phyloP scores from a whole-genome alignment of 192 early-diverging fungal species.

The Rhizophagus clarus region DNA sequence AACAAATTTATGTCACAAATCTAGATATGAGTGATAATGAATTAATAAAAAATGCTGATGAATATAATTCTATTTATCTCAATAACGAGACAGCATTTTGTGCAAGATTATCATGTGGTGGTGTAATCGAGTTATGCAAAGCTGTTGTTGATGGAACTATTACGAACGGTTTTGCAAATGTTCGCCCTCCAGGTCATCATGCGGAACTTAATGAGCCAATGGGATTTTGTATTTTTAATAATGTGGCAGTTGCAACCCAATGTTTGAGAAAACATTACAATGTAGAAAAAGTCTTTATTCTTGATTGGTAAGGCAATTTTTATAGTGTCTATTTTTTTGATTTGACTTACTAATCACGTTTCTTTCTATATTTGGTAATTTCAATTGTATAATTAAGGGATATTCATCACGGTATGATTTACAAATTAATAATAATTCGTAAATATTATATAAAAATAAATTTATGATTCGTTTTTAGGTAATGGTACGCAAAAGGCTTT shows the following conservation, averaged over 20 bases:
- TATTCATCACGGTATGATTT: constrained; percentile 81
- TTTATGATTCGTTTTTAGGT: constrained; percentile 38
- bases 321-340: neutral
- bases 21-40: constrained; percentile 52
- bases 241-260: constrained; percentile 82
- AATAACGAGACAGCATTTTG: constrained; percentile 63
- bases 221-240: constrained; percentile 92
- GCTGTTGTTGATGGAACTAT: constrained; percentile 67
- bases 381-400: constrained; percentile 54
- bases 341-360: neutral
- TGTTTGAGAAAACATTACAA: constrained; percentile 54
- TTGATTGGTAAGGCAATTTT: constrained; percentile 72
- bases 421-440: neutral
- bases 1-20: neutral
- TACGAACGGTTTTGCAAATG: constrained; percentile 81
- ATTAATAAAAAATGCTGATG: constrained; percentile 43
- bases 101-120: constrained; percentile 75
- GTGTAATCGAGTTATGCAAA: constrained; percentile 69
- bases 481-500: constrained; percentile 91
- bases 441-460: neutral
- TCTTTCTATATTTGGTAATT: neutral
- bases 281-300: constrained; percentile 68
- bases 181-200: constrained; percentile 95
- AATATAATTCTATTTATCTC: constrained; percentile 72
- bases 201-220: constrained; percentile 73